Base-by-base conservation (phyloP, 768 basidiomycete species). In the Leccinum uliginosum region DNA sequence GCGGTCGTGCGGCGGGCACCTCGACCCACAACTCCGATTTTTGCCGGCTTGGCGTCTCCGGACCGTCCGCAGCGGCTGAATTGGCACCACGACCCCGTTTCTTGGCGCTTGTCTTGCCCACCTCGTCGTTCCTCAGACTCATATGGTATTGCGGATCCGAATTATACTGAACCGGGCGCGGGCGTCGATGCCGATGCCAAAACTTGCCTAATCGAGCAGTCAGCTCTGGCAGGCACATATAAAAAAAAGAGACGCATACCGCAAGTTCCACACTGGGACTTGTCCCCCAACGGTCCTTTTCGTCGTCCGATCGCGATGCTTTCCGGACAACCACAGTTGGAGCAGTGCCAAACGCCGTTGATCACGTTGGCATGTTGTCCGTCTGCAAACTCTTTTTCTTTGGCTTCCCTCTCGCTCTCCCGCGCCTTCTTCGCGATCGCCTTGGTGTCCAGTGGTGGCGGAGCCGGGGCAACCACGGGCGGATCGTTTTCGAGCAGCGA, bases 251-350 rank as follows among this genome's bases (percentile, higher is more conserved):
- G 51, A 46, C 34, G 77, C 89, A 53, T 73, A 94, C 93, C 92
- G 73, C 94, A 97, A n/a, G 83, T 80, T 30, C 91, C 91, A 72
- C 94, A 98, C 69, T 96, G 89, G 3, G 85, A 88, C 70, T 93
- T 93, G 66, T 91, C 86, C 8, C 94, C 94, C 48, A 93, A 75
- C 1, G 92, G 93, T 1, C 95, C 93, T 65, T 95, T 95, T 62
- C 93, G 79, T 59, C 91, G 76, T 3, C 93, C 93, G 44, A 93
- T 76, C 3, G 92, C 91, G 56, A 96, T 85, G 63, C 75, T 83
- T 67, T 92, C 93, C 0, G 94, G 94, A 67, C 90, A 90, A 6
- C 94, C 94, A 64, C 92, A 97, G 66, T 93, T 96, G 19, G 91
- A 93, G 68, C 94, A 98, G 73, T 93, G 91, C 94, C 94, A 97